Base-by-base conservation (phyloP, 1,284 basidiomycete species). In the Trichosporon sp. region DNA sequence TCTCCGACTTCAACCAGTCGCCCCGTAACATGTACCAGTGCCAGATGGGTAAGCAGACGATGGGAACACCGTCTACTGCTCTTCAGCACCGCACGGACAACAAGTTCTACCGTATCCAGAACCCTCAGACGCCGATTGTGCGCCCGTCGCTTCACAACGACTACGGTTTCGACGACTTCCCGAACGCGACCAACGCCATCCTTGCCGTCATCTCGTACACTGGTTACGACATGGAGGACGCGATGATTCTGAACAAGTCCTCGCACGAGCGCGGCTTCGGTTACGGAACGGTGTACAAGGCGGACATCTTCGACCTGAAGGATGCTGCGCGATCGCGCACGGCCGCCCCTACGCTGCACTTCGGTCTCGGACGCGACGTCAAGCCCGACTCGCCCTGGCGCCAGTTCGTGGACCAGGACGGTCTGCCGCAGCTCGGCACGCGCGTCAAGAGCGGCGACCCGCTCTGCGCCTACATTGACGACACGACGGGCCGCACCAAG, bases 221-320 rank as follows among this genome's bases (percentile, higher is more conserved):
- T 0, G 97, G 97, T 5, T 99, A 99, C 85, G 97, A 99, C 83
- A 99, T 99, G 97, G 97, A 99, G 86, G 97, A 99, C 79, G 97
- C 97, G 74, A 99, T 99, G 97, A 99, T 99, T 77, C 86, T 99
- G 68, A 99, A 99, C 86, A 99, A 99, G 86, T 98, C 95, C 3
- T 92, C 94, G 2, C 95, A 99, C 82, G 97, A 99, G 85, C 91
- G 97, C 59, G 97, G 97, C 0, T 99, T 99, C 81, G 95, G 88
- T 0, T 98, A 99, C 81, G 97, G 97, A 26, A 94, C 95, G 0
- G 90, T 99, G 51, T 99, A 98, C 88, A 99, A 99, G 85, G 91
- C 93, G 4, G 91, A 96, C 80, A 92, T 92, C 56, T 87, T 98
- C 71, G 96, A 99, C 83, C 87, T 99, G 46, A 91, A 92, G 80